Base-by-base conservation (phyloP, 208 protist genomes). In the Acanthamoeba royreba region DNA sequence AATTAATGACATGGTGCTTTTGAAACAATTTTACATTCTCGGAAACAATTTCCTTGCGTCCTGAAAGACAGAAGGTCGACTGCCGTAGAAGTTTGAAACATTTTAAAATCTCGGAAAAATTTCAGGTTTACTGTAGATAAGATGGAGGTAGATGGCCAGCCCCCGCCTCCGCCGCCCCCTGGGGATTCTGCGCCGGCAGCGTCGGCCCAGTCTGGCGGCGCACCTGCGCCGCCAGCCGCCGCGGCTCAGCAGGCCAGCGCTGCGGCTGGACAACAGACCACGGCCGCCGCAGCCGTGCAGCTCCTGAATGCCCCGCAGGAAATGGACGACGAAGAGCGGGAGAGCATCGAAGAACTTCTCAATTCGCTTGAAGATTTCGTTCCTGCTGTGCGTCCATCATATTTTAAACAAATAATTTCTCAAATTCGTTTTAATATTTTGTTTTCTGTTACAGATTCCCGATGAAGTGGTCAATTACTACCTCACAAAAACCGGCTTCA, bases 391-490 rank as follows among this genome's bases (percentile, higher is more conserved):
- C n/a, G n/a, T n/a, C n/a, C n/a, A n/a, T n/a, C n/a, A n/a, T n/a
- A n/a, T n/a, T n/a, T n/a, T n/a, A n/a, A n/a, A n/a, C n/a, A n/a
- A n/a, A n/a, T n/a, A n/a, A n/a, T n/a, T 28, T 38, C 46, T 25
- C n/a, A 66, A 9, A 25, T 52, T 13, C 38, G 42, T 9, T 0
- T 0, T 13, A 0, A 47, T 40, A 28, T 90, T 38, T 42, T 38
- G 35, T 17, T 25, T 63, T 90, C 47, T 0, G 15, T 66, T 22
- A 79, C 77, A 96, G 95, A 95, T 96, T 74, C 95, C 95, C 61
- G 95, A 96, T 77, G 95, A 96, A 61, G 61, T 96, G 0, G 91
- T 93, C 9, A 46, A 66, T n/a, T 94, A 95, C 72, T 96, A 96
- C 89, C 72, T 96, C 40, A 94, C 95, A 28, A 94, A 91, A 58